Conservation (phyloP, 352 stramenopile species). For the Phytopythium litorale region DNA sequence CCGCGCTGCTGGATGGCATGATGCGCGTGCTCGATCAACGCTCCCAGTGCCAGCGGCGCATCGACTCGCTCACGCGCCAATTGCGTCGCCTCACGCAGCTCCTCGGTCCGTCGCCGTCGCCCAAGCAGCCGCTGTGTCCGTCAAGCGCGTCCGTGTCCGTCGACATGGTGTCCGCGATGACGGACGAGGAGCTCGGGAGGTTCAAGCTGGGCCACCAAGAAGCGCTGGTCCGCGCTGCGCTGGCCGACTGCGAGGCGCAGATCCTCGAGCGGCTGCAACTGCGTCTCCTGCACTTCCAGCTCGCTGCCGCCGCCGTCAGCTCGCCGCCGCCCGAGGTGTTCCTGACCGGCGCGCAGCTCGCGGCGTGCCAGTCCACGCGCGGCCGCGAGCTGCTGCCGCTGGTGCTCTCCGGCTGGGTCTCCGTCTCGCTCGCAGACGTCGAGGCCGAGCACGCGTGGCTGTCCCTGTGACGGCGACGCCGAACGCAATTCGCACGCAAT, state of each 20-base stretch:
- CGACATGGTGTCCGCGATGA: neutral
- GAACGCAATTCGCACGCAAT: neutral
- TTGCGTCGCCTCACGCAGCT: constrained; percentile 18
- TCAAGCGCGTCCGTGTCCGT: neutral
- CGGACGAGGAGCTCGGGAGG: constrained; percentile 10
- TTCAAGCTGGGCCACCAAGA: constrained; percentile 29
- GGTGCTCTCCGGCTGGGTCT: constrained; percentile 30
- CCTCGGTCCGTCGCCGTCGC: constrained; percentile 2
- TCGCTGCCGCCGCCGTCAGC: constrained; percentile 14
- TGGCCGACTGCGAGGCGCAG: constrained; percentile 29
- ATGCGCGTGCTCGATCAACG: constrained; percentile 11
- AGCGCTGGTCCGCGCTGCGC: constrained; percentile 19
- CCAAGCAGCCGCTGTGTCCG: constrained; percentile 5
- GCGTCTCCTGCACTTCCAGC: constrained; percentile 29
- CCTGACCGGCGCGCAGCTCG: constrained; percentile 32
- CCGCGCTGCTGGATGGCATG: constrained; percentile 12
- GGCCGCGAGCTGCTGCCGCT: constrained; percentile 24
- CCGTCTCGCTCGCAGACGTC: constrained; percentile 16
- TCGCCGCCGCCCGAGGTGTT: constrained; percentile 15
- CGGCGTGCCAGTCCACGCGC: constrained; percentile 23
- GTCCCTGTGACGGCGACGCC: constrained; percentile 5
- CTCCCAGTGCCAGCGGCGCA: constrained; percentile 10
- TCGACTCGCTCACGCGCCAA: constrained; percentile 15
- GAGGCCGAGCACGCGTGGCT: constrained; percentile 28
- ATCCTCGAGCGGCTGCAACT: constrained; percentile 28